Evolutionary conservation across 768 basidiomycete genomes (phyloP).

Genomic region (Tubosaeta sp.): DNA sequence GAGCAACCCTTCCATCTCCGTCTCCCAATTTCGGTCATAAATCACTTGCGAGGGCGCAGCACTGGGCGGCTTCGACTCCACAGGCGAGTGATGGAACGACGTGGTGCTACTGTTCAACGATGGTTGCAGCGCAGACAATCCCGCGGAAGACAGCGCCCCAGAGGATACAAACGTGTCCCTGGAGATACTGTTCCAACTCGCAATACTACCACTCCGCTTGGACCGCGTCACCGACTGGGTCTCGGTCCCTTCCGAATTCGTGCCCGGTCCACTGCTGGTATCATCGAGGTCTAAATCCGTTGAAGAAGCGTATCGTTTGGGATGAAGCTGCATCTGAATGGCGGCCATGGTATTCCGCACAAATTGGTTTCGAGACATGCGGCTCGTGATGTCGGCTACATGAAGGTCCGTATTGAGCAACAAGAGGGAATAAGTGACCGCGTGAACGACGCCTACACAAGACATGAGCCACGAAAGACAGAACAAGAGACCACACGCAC

Average conservation of each 20-base stretch:
- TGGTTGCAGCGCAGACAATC: constrained; percentile 33
- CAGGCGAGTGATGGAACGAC: constrained; percentile 54
- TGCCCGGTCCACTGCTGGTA: constrained; percentile 51
- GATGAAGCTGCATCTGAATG: constrained; percentile 74
- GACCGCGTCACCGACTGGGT: constrained; percentile 43
- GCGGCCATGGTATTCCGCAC: constrained; percentile 87
- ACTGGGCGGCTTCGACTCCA: constrained; percentile 33
- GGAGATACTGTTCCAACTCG: constrained; percentile 80
- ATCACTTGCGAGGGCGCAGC: constrained; percentile 34
- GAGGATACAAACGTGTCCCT: constrained; percentile 50
- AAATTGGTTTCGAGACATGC: constrained; percentile 93
- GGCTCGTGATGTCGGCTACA: constrained; percentile 80
- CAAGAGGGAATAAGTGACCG: constrained; percentile 87
- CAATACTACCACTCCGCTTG: constrained; percentile 79
- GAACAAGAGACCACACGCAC: constrained; percentile 42
- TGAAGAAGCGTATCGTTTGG: constrained; percentile 49
- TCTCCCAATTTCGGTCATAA: constrained; percentile 75
- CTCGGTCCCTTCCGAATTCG: constrained; percentile 56
- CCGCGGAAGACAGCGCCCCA: constrained; percentile 32
- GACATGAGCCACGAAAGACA: constrained; percentile 3
- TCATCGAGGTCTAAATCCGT: constrained; percentile 69
- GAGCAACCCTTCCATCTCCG: constrained; percentile 79
- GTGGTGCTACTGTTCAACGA: constrained; percentile 59
- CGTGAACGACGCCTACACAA: constrained; percentile 81
- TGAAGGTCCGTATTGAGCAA: constrained; percentile 97